Evolutionary conservation across 2,329 filamentous ascomycete species (phyloP).

Genomic region (Penicillium brevicompactum): DNA sequence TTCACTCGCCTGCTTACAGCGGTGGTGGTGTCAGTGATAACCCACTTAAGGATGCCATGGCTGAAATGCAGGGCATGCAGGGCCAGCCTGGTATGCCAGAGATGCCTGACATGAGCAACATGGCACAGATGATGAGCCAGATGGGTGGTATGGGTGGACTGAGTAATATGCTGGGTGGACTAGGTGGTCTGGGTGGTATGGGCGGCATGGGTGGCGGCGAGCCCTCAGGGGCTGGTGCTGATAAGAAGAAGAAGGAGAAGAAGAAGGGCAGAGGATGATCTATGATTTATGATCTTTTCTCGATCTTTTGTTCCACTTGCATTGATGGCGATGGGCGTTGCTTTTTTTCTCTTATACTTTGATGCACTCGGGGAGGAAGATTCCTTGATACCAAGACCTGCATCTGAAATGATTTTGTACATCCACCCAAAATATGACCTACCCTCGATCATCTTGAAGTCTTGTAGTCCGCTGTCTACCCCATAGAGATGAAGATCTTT

Average conservation of each 20-base stretch:
- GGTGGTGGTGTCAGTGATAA: conserved; percentile 95
- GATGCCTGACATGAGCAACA: conserved; percentile 52
- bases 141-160: conserved; percentile 51
- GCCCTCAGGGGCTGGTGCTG: conserved; percentile 27
- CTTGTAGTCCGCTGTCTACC: background rate
- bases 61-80: conserved; percentile 70
- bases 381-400: conserved; percentile 9
- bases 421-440: background rate
- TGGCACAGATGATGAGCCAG: conserved; percentile 38
- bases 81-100: conserved; percentile 47
- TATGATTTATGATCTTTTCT: background rate
- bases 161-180: conserved; percentile 30
- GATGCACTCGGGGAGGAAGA: conserved; percentile 7
- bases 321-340: conserved; percentile 44
- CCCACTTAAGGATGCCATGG: conserved; percentile 95
- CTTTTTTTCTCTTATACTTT: conserved; percentile 12
- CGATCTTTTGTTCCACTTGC: conserved; percentile 30
- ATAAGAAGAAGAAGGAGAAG: conserved; percentile 53
- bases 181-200: conserved; percentile 32
- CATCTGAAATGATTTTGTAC: conserved; percentile 10
- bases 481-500: background rate
- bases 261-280: conserved; percentile 50
- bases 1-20: conserved; percentile 85
- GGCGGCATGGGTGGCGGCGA: conserved; percentile 33
- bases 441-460: background rate